Conservation (phyloP, 768 basidiomycete species). For the Suillus plorans region DNA sequence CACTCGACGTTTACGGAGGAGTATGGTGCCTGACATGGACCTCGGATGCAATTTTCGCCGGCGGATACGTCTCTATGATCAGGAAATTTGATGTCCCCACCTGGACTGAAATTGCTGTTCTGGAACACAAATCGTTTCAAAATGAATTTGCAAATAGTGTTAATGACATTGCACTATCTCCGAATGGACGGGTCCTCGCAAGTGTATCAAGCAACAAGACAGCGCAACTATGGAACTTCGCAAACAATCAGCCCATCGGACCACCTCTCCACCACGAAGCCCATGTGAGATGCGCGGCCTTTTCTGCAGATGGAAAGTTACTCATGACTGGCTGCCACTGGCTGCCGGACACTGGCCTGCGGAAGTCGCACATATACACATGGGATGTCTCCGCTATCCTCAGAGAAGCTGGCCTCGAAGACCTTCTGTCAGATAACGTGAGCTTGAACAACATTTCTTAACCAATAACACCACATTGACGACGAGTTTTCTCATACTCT, state of each 20-base stretch:
- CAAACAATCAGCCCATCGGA: not conserved
- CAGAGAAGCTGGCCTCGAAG: not conserved
- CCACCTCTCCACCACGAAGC: not conserved
- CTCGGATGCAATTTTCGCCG: not conserved
- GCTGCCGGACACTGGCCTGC: not conserved
- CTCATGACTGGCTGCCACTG: not conserved
- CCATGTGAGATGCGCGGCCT: not conserved
- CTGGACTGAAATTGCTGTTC: not conserved
- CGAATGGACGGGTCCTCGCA: not conserved
- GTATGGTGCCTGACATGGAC: not conserved
- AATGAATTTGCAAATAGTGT: too few relatives aligned
- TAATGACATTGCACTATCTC: not conserved
- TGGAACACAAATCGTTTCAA: too few relatives aligned
- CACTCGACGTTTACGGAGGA: too few relatives aligned
- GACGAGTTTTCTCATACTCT: not conserved
- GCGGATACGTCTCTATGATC: too few relatives aligned
- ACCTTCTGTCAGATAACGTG: not conserved
- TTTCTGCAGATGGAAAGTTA: not conserved
- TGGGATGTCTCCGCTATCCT: not conserved
- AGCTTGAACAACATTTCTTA: not conserved
- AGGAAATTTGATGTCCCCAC: too few relatives aligned
- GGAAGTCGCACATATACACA: not conserved
- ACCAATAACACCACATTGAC: not conserved
- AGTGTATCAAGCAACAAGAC: not conserved
- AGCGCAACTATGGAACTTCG: not conserved